phyloP scores from a whole-genome alignment of 1,139 yeast genomes.

The Hyphopichia burtonii region DNA sequence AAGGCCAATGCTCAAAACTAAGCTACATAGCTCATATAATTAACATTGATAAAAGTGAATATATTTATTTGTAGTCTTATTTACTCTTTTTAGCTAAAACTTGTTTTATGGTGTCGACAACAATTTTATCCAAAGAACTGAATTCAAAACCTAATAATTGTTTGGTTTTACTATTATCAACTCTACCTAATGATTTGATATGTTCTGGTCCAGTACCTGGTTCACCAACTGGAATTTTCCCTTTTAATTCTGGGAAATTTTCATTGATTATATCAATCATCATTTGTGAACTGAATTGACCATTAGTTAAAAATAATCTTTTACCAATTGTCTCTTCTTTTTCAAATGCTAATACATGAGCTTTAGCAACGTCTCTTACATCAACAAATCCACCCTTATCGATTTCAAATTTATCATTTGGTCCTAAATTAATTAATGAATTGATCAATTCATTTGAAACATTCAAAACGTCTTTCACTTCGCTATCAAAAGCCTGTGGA shows the following conservation, averaged over 20 bases:
- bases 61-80: no score
- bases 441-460: slow-evolving; percentile 36
- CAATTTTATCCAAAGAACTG: slow-evolving; percentile 4
- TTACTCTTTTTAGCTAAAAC: background rate
- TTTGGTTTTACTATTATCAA: slow-evolving; percentile 24
- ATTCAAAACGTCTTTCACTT: slow-evolving; percentile 30
- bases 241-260: slow-evolving; percentile 24
- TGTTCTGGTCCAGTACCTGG: slow-evolving; percentile 24
- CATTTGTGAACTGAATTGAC: slow-evolving; percentile 32
- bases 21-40: background rate
- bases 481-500: slow-evolving; percentile 35
- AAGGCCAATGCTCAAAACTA: slow-evolving; percentile 10
- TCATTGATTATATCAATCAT: slow-evolving; percentile 31
- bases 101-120: slow-evolving; percentile 2
- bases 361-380: slow-evolving; percentile 42
- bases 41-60: no score
- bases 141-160: slow-evolving; percentile 28
- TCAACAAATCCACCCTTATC: slow-evolving; percentile 38
- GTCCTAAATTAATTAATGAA: slow-evolving; percentile 19
- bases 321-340: slow-evolving; percentile 21
- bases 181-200: slow-evolving; percentile 18
- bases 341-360: slow-evolving; percentile 33
- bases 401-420: slow-evolving; percentile 19
- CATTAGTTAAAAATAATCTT: slow-evolving; percentile 27
- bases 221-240: slow-evolving; percentile 26